Base-by-base conservation (phyloP, 2,329 filamentous ascomycete species). In the Neofusicoccum sp. region DNA sequence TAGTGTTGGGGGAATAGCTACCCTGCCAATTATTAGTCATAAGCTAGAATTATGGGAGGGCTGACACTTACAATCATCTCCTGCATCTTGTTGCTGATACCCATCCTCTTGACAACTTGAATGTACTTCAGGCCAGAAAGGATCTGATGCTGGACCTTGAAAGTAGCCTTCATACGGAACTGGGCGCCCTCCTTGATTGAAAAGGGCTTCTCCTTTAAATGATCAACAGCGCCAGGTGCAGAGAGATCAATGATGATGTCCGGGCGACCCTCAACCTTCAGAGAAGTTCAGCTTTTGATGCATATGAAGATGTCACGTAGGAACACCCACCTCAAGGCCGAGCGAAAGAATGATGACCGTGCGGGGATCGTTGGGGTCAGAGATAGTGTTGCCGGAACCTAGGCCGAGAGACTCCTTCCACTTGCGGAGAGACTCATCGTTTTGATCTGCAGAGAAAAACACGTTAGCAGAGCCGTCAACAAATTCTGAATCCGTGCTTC, bases 321-420 rank as follows among this genome's bases (percentile, higher is more conserved):
- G n/a, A 28, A 14, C 14, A 44, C 64, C 40, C 38, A 64, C 74
- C 74, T 96, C 89, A 78, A 99, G 89, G 63, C 91, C 89, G 60
- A 99, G 89, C 61, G 91, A 90, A 70, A 91, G 85, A 79, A 98
- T 97, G 79, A 97, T 93, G 80, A 92, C 96, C 74, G 90, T 91
- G 69, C 93, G 90, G 51, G 89, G 86, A 73, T 98, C 93, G 73
- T 83, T 90, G 62, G 79, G 76, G 71, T 82, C 78, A 47, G 77
- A 77, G 67, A 81, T 76, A 67, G 74, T 69, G 62, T 75, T 77
- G 68, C 86, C 80, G 61, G 82, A 87, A 65, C 87, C 86, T 63
- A 98, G 87, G 68, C 95, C 95, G 63, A 99, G 89, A 11, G 93
- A 98, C 72, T 93, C 86, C 83, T 99, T 99, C 89, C 96, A 99